Evolutionary conservation across 1,139 yeast species (phyloP), one percentile per base, ranked within the genome.

Genomic region (Groenewaldozyma auringiensis): DNA sequence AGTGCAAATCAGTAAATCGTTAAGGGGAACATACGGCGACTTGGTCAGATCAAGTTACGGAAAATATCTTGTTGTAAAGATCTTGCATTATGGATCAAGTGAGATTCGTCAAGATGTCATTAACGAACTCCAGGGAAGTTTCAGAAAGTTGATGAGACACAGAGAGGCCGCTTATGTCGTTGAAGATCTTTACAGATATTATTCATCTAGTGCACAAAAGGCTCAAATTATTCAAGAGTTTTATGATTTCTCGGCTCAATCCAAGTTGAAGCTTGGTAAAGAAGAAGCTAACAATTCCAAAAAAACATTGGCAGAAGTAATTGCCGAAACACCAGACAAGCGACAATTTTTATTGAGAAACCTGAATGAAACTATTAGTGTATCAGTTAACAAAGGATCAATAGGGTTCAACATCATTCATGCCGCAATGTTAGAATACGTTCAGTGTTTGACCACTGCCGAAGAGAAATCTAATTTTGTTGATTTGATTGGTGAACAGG

Each of bases 131-230:
- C 95, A 88, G 61, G 97, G 97, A 44, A 83, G 83, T 58, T 77
- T 87, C 58, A 75, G 96, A 64, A 89, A 87, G 66, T 74, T 92
- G 53, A 88, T 92, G 94, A 81, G 94, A 72, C 97, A 92, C 67
- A 83, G 83, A 68, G 97, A 92, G 72, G 98, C 97, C 68, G 97
- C 97, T n/a, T 88, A 92, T 60, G 97, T 92, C 36, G 89, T 89
- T 53, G 97, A 92, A 68, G 98, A 92, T 71, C 75, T 88, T 58
- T 92, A 74, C 63, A 86, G 88, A 25, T 78, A 88, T 53, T 92
- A 89, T 65, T 78, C 96, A 3, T 79, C 88, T 25, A 76, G 83
- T 38, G 86, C 81, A 51, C 97, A 92, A 67, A 85, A 79, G 65
- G 78, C 79, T 46, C 96, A 87, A 67, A 88, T 92, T 82, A 78